Base-by-base conservation (phyloP, 2,329 filamentous ascomycete species). In the Leptographium procerum region DNA sequence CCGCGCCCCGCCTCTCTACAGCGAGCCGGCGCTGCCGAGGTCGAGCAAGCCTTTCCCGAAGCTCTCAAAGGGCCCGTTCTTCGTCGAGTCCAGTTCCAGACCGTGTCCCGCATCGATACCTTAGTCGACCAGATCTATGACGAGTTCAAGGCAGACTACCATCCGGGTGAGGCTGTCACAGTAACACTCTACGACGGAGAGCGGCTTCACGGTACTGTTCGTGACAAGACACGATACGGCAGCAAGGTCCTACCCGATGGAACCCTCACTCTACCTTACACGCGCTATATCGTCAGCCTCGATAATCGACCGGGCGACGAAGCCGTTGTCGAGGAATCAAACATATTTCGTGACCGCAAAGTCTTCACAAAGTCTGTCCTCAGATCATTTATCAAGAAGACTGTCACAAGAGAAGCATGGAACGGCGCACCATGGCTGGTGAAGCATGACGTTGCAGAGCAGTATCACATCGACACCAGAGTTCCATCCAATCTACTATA, bases 371-470 rank as follows among this genome's bases (percentile, higher is more conserved):
- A 99, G 72, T 86, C 91, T 54, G 91, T 96, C 70, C 77, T 99
- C 47, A 85, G 92, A 36, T 90, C 91, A 7, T 99, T 96, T 64
- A 89, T 99, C 63, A 96, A 96, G 69, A 91, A 95, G 71, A 94
- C 91, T 0, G 87, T 96, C n/a, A 87, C 86, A 2, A 79, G 92
- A 61, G 94, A 97, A 67, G 83, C 90, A 4, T 97, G 91, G 90
- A 92, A 85, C 61, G 92, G 92, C n/a, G 94, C 94, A 0, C 92
- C 94, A 0, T 99, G 94, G 94, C 76, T 95, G 58, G 92, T 97
- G 22, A 96, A 95, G 73, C 81, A 87, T 40, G 85, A 90, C 57
- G 85, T 82, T 60, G 94, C 94, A 1, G 83, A 84, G 52, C 81
- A 86, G 62, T 96, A 94, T 70, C 86, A 89, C 62, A 94, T 99